These are phyloP conservation scores for Podospora tetraspora DNA, from an alignment of 495 filamentous ascomycete genomes.

Conservation along the genomic window DNA sequence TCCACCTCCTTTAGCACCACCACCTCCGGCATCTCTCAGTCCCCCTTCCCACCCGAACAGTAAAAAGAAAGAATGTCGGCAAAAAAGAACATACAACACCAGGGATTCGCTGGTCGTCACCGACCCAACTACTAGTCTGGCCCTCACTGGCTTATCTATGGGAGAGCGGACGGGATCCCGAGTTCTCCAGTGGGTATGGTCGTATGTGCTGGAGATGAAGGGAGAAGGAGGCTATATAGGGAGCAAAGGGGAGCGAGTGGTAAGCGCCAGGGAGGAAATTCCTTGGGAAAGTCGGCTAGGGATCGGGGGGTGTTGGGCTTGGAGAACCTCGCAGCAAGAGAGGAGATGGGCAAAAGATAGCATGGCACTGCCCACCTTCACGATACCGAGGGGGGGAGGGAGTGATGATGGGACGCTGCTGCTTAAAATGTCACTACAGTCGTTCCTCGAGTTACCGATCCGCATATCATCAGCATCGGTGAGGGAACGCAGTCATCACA, in stretches of 20 bases:
- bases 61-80: background rate
- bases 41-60: no score
- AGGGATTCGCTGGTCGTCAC: slow-evolving; percentile 37
- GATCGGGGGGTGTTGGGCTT: background rate
- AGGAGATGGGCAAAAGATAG: no score
- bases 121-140: slow-evolving; percentile 45
- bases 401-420: no score
- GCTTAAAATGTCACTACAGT: no score
- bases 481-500: background rate
- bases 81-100: slow-evolving; percentile 20
- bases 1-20: no score
- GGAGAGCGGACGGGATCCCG: slow-evolving; percentile 51
- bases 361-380: no score
- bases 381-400: no score
- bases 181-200: slow-evolving; percentile 41
- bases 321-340: background rate
- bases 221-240: background rate
- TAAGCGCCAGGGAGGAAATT: background rate
- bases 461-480: no score
- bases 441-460: no score
- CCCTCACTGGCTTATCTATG: slow-evolving; percentile 36
- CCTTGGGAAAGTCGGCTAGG: background rate
- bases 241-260: background rate
- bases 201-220: slow-evolving; percentile 28
- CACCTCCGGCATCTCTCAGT: no score